These are phyloP conservation scores for Verticillium albo-atrum DNA, from an alignment of 2,329 filamentous ascomycete genomes.

Conservation along the genomic window DNA sequence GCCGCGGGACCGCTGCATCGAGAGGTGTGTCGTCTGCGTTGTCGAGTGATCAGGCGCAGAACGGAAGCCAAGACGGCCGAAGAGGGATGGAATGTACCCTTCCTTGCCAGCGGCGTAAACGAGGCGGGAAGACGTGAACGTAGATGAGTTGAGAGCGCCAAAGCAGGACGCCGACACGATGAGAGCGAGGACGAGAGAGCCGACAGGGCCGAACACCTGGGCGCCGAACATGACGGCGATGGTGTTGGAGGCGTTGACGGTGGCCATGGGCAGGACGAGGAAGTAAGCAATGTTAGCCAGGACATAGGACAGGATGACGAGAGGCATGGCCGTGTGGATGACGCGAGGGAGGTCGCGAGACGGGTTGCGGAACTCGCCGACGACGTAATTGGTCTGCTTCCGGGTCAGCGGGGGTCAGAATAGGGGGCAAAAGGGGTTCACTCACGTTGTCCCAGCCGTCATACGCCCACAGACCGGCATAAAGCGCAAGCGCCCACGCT, in stretches of 20 bases:
- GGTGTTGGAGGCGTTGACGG: slow-evolving; percentile 85
- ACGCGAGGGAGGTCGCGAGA: slow-evolving; percentile 85
- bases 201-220: slow-evolving; percentile 81
- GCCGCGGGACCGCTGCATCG: slow-evolving; percentile 43
- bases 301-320: slow-evolving; percentile 87
- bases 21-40: slow-evolving; percentile 40
- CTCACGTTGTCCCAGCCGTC: slow-evolving; percentile 98
- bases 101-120: slow-evolving; percentile 95
- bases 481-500: slow-evolving; percentile 89
- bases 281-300: slow-evolving; percentile 93
- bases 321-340: slow-evolving; percentile 92
- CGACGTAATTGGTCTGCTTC: slow-evolving; percentile 86
- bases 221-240: slow-evolving; percentile 92
- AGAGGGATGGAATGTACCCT: slow-evolving; percentile 80
- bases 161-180: slow-evolving; percentile 91
- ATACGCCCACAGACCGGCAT: slow-evolving; percentile 95
- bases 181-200: slow-evolving; percentile 79
- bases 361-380: slow-evolving; percentile 93
- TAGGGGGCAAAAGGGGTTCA: slow-evolving; percentile 12
- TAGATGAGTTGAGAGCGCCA: slow-evolving; percentile 88
- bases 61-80: slow-evolving; percentile 75
- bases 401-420: background rate
- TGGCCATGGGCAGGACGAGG: slow-evolving; percentile 76
- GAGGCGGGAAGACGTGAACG: slow-evolving; percentile 87
- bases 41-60: slow-evolving; percentile 33